A percentile compares a stretch with the other conserved stretches of the same genome.
Conservation (phyloP, 1,284 basidiomycete genomes). For the Paramarasmius palmivorus region DNA sequence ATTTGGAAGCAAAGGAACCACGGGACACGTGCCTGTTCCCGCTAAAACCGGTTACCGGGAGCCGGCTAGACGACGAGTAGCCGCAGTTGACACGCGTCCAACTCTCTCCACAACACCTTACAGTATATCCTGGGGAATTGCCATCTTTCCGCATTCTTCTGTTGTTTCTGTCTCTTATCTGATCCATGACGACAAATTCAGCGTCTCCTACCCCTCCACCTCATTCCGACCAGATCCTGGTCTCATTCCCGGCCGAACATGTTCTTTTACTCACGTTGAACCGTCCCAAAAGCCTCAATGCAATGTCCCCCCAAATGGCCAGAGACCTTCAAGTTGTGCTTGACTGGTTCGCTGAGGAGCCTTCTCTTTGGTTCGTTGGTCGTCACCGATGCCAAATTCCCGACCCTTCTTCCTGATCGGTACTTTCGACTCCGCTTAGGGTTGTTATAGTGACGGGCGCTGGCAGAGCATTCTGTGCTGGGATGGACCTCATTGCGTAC, state of each 20-base stretch:
- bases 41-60: too few species aligned
- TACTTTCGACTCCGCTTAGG: conserved; percentile 39
- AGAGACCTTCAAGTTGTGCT: conserved; percentile 58
- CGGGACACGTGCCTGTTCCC: too few species aligned
- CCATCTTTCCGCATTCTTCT: too few species aligned
- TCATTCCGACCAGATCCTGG: conserved; percentile 56
- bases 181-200: not conserved
- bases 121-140: conserved; percentile 19
- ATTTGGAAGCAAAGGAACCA: too few species aligned
- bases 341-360: conserved; percentile 79
- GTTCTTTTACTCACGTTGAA: conserved; percentile 76
- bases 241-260: conserved; percentile 65
- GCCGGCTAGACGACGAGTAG: too few species aligned
- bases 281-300: conserved; percentile 72
- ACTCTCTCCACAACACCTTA: too few species aligned
- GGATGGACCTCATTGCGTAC: conserved; percentile 75
- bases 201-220: conserved; percentile 36
- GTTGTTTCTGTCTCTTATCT: not conserved
- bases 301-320: conserved; percentile 65
- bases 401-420: not conserved
- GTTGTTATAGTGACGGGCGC: conserved; percentile 77
- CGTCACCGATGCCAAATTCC: not conserved
- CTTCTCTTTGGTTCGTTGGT: conserved; percentile 64
- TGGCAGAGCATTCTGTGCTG: conserved; percentile 80
- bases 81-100: too few species aligned